These are phyloP conservation scores for Candida nonsorbophila DNA, from an alignment of 805 yeast genomes.

Conservation along the genomic window DNA sequence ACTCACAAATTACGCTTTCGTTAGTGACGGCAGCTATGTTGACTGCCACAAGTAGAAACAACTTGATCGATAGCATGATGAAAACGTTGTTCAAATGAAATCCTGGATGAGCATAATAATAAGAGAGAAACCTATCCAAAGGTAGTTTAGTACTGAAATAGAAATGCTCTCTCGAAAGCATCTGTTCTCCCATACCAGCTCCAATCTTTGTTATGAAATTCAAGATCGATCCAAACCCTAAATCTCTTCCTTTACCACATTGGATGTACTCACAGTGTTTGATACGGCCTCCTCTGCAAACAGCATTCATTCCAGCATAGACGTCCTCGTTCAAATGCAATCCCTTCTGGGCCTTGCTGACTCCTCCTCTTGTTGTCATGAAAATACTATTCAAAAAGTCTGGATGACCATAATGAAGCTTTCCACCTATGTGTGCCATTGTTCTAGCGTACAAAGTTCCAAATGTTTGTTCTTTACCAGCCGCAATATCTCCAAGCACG, in stretches of 20 bases:
- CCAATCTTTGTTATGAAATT: constrained; percentile 86
- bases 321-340: constrained; percentile 83
- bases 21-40: constrained; percentile 71
- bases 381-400: constrained; percentile 71
- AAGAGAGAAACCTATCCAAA: constrained; percentile 73
- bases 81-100: constrained; percentile 79
- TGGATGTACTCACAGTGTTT: constrained; percentile 85
- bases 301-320: constrained; percentile 82
- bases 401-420: constrained; percentile 85
- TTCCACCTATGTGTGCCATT: constrained; percentile 79
- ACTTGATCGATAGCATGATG: constrained; percentile 69
- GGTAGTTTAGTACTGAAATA: constrained; percentile 79
- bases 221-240: constrained; percentile 81
- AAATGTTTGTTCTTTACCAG: constrained; percentile 86
- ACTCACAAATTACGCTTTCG: constrained; percentile 64
- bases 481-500: constrained; percentile 83
- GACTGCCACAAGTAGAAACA: constrained; percentile 64
- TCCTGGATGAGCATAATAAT: constrained; percentile 84
- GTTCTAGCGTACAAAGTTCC: constrained; percentile 85
- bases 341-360: constrained; percentile 83
- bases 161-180: constrained; percentile 78
- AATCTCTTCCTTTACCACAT: constrained; percentile 89
- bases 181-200: constrained; percentile 92
- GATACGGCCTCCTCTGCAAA: constrained; percentile 81
- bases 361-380: constrained; percentile 86